Evolutionary conservation across 2,329 filamentous ascomycete species (phyloP), one percentile per base, ranked within the genome.

Genomic region (Xylaria sp.): DNA sequence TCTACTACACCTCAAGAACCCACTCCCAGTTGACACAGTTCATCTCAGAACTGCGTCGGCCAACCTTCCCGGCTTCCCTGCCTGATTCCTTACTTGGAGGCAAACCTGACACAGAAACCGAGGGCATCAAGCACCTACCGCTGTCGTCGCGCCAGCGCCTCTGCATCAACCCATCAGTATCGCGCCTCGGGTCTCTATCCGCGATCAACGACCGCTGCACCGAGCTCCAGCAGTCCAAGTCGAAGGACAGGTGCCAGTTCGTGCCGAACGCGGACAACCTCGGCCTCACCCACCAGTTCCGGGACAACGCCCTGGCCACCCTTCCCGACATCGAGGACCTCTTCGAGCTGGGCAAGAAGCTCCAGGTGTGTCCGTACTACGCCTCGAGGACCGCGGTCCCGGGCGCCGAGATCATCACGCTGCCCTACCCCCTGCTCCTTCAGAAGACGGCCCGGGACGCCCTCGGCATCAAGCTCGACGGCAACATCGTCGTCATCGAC

Each of bases 321-420:
- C 82, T 99, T 7, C 88, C 90, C 2, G 94, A 99, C 66, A 97
- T 99, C 50, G 94, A 99, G 70, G 94, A 99, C 64, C 78, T 97
- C 38, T 87, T 88, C 18, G 77, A 78, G 13, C 76, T 97, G 1
- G 94, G 94, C 3, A 90, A 87, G 64, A 83, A 87, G 45, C 78
- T 97, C 26, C 84, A 87, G 0, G 83, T 97, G 4, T 99, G 94
- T 68, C 93, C 94, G 0, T 99, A 99, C 71, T 99, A 99, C 72
- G 92, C 93, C n/a, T 93, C 93, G 0, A 83, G 94, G 44, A 82
- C 89, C 2, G 89, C 90, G 0, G 87, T 96, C n/a, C 85, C 87
- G 17, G 83, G 88, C 8, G 89, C 91, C 39, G 92, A 97, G 78
- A 91, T 99, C 48, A 82, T 99, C 21, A 96, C 93, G 0, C 76